phyloP scores from a whole-genome alignment of 2,329 filamentous ascomycete genomes.

The Xylaria sp. region DNA sequence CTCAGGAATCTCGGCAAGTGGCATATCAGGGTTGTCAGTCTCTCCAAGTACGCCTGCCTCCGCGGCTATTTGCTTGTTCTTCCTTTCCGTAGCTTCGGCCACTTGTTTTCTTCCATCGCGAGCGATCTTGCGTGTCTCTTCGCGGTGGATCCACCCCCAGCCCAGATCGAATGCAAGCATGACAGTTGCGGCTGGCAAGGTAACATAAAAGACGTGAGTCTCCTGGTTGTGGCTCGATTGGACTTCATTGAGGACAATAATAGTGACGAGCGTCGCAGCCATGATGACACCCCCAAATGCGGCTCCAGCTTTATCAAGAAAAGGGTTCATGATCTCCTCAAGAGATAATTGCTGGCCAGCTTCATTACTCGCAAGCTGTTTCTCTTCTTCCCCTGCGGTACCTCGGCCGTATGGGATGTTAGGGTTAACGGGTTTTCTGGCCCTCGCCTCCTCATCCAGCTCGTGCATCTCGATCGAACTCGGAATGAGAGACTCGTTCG shows the following conservation, averaged over 20 bases:
- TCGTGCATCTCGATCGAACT: constrained; percentile 74
- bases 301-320: constrained; percentile 74
- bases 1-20: constrained; percentile 11
- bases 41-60: constrained; percentile 24
- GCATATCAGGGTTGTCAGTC: background rate
- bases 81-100: constrained; percentile 45
- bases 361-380: constrained; percentile 57
- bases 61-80: constrained; percentile 39
- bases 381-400: constrained; percentile 63
- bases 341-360: constrained; percentile 68
- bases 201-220: constrained; percentile 74
- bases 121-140: constrained; percentile 72
- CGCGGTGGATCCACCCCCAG: constrained; percentile 71
- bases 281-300: constrained; percentile 73
- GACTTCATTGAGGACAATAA: constrained; percentile 72
- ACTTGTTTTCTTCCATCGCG: constrained; percentile 63
- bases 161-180: constrained; percentile 76
- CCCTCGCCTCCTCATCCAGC: constrained; percentile 66
- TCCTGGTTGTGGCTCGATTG: constrained; percentile 61
- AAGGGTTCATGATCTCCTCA: constrained; percentile 81
- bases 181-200: constrained; percentile 73
- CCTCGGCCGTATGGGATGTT: constrained; percentile 75
- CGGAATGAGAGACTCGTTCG: constrained; percentile 71
- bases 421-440: constrained; percentile 72
- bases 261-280: constrained; percentile 72